Base-by-base conservation (phyloP, 2,329 filamentous ascomycete species). In the Pseudonectria foliicola region DNA sequence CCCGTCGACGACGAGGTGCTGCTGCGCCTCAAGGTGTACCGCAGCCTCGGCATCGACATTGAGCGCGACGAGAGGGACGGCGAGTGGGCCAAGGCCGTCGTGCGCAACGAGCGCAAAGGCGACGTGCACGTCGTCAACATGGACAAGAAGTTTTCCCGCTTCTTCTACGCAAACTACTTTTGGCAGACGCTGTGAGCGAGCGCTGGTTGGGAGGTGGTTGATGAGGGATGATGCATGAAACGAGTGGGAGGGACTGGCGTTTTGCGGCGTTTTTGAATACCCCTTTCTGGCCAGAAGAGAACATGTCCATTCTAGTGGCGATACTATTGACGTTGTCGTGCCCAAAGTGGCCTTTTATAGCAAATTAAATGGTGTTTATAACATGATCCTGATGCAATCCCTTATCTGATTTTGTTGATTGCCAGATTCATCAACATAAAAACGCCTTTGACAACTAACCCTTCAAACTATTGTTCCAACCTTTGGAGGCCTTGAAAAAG, bases 71-170 rank as follows among this genome's bases (percentile, higher is more conserved):
- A 86, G 40, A 61, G 62, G 44, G 70, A 73, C 25, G 88, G 88
- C 24, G 85, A 87, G 57, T 95, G 90, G 67, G 80, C 75, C 49
- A 85, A 85, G 55, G 90, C 89, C 1, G 75, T 95, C 13, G 82
- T 96, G 46, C 71, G 87, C 43, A 95, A 94, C 56, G 80, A 81
- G 40, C 73, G 78, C 46, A 90, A 88, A 66, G 89, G 88, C 7
- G 89, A 96, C 57, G 87, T 96, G 33, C 86, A 95, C 58, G 85
- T 96, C 32, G 82, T 98, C 41, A 94, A 94, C 54, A 80, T 98
- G 59, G 89, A 96, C 52, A 80, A 84, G 51, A 94, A 92, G 65
- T 89, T 95, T 59, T 90, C 85, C 39, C 75, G 81, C 43, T 90
- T 84, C 59, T 95, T 93, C 56, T 95, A 95, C 54, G 86, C 89